Evolutionary conservation across 2,329 filamentous ascomycete genomes (phyloP).

Genomic region (Clathrospora elynae): DNA sequence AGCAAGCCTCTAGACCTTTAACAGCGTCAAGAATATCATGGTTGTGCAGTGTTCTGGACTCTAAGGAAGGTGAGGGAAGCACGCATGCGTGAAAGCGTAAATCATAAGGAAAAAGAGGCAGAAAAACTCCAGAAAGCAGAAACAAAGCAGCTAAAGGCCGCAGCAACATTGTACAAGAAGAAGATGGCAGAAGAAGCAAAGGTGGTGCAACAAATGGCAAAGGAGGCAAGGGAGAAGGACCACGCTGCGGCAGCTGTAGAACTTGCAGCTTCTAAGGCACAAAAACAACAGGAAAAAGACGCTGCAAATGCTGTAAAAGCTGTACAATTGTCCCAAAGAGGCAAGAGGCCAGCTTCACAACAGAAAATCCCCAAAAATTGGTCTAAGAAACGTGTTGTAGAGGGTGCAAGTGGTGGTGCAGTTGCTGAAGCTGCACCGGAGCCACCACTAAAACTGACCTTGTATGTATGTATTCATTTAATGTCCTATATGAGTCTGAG

Average conservation of each 20-base stretch:
- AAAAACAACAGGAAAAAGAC: slow-evolving; percentile 1
- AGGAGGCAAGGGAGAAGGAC: not conserved
- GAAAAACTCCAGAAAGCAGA: not conserved
- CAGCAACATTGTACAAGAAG: not conserved
- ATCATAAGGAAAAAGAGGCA: not conserved
- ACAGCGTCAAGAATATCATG: not conserved
- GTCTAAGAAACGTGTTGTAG: too few species aligned
- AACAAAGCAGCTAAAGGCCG: not conserved
- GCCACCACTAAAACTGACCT: too few species aligned
- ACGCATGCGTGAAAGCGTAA: not conserved
- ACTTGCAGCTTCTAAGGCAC: not conserved
- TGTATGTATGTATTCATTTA: too few species aligned
- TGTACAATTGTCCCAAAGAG: too few species aligned
- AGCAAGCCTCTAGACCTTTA: not conserved
- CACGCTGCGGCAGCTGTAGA: not conserved
- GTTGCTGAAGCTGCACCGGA: too few species aligned
- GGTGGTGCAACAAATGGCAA: not conserved
- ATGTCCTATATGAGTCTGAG: too few species aligned
- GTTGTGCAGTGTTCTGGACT: slow-evolving; percentile 1
- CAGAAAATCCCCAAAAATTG: too few species aligned
- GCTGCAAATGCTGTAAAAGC: too few species aligned
- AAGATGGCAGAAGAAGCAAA: not conserved
- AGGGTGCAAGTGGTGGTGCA: too few species aligned
- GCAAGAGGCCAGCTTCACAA: too few species aligned
- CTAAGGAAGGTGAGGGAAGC: not conserved